Conservation (phyloP, 805 yeast species). For the Kockiozyma suomiensis region DNA sequence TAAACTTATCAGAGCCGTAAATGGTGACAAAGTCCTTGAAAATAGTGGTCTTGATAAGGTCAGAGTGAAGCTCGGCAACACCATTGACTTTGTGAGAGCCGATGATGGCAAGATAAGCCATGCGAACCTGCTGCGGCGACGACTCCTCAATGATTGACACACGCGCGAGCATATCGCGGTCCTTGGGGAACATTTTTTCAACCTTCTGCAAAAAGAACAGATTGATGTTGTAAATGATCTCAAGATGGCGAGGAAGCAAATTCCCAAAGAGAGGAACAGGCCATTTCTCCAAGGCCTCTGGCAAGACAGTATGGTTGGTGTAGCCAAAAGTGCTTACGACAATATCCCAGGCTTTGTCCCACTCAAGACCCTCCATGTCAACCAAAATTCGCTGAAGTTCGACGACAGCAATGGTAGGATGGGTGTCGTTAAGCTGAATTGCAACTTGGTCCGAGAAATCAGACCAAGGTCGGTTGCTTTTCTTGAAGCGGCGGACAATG, state of each 20-base stretch:
- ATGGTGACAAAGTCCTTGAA: slow-evolving; percentile 86
- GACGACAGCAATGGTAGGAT: slow-evolving; percentile 88
- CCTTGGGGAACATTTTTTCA: slow-evolving; percentile 74
- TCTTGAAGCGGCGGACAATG: slow-evolving; percentile 85
- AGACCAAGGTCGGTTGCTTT: slow-evolving; percentile 72
- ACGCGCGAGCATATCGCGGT: slow-evolving; percentile 60
- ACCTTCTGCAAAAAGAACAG: slow-evolving; percentile 75
- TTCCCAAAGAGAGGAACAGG: slow-evolving; percentile 78
- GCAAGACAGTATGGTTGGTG: slow-evolving; percentile 94
- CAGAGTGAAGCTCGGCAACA: slow-evolving; percentile 94
- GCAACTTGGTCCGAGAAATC: slow-evolving; percentile 86
- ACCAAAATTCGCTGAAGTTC: slow-evolving; percentile 85
- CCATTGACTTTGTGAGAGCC: slow-evolving; percentile 95
- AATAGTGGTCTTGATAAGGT: slow-evolving; percentile 82
- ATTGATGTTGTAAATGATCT: slow-evolving; percentile 85
- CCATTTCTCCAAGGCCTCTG: slow-evolving; percentile 95
- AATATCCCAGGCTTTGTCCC: slow-evolving; percentile 86
- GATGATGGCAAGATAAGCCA: slow-evolving; percentile 88
- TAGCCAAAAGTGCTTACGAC: slow-evolving; percentile 82
- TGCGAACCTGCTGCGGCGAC: slow-evolving; percentile 77
- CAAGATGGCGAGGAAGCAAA: slow-evolving; percentile 86
- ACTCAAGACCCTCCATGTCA: slow-evolving; percentile 76
- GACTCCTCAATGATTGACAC: slow-evolving; percentile 88
- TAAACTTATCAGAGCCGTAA: slow-evolving; percentile 80
- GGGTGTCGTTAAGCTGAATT: slow-evolving; percentile 92